Base-by-base conservation (phyloP, 176 grass and related monocot genomes). In the Oryza brachyantha region DNA sequence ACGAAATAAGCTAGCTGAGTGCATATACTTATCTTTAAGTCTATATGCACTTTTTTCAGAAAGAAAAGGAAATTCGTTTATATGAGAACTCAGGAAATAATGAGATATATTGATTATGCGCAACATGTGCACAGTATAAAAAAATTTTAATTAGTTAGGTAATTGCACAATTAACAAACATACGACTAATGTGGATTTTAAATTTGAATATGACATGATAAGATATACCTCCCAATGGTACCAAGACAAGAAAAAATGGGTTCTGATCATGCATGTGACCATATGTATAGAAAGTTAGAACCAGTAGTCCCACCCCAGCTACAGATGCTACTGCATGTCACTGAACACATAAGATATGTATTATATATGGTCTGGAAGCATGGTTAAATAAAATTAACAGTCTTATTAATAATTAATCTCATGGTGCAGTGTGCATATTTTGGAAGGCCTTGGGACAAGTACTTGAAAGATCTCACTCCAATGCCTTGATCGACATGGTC, bases 401-500 rank as follows among this genome's bases (percentile, higher is more conserved):
- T 85, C 48, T 85, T 82, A 84, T 81, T 76, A 89, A 75, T 76
- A 89, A 75, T 68, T 89, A 89, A 85, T 78, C 28, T 73, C 83
- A 78, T 73, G 83, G 78, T 82, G 73, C 72, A 89, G 83, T 85
- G 83, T 85, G 83, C 83, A 84, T 70, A 2, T 81, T 85, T 86
- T 88, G 74, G 78, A 86, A 91, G 85, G 79, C 96, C 92, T 96
- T 88, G 88, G 69, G 79, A 91, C 86, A 84, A 95, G 96, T 99
- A 99, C 96, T 99, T 99, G 90, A 96, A 99, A 93, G 92, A 99
- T 99, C 96, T 99, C 96, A 99, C 96, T 99, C 96, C 96, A 93
- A 91, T 93, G 96, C 88, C 82, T 73, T 91, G 67, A 99, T 99
- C 59, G 96, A 99, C 96, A 99, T 99, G 96, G 96, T 99, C 84